Percentiles rank a stretch among this genome's conserved stretches.
These are phyloP conservation scores for Pseudoperonospora humuli DNA, from an alignment of 352 stramenopile species.

Conservation along the genomic window DNA sequence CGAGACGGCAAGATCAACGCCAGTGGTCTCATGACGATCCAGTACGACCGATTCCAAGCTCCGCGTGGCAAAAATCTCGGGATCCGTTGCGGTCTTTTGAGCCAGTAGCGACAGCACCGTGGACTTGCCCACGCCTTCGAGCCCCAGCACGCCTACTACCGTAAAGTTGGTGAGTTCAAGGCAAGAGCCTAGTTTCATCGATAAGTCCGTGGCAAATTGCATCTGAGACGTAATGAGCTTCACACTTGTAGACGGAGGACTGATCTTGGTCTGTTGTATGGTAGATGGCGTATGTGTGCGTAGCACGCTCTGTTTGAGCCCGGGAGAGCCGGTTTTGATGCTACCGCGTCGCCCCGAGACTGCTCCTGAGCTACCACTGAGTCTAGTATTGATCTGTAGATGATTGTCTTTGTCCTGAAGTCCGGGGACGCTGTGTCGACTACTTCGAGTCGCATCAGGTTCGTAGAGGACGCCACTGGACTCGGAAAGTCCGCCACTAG, in stretches of 20 bases:
- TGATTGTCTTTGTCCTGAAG: slow-evolving; percentile 10
- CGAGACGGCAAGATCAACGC: slow-evolving; percentile 51
- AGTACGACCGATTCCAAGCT: slow-evolving; percentile 30
- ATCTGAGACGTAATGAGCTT: slow-evolving; percentile 55
- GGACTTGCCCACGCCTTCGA: slow-evolving; percentile 69
- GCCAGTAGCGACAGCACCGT: slow-evolving; percentile 57
- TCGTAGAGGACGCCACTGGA: slow-evolving; percentile 21
- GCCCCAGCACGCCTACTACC: slow-evolving; percentile 54
- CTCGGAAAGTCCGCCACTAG: slow-evolving; percentile 9
- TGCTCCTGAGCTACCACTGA: background rate
- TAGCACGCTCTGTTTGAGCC: background rate
- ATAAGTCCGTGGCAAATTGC: slow-evolving; percentile 59
- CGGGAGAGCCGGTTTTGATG: slow-evolving; percentile 1
- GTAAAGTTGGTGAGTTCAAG: slow-evolving; percentile 63
- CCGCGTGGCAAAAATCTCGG: slow-evolving; percentile 29
- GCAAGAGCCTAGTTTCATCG: slow-evolving; percentile 38
- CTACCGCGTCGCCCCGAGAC: slow-evolving; percentile 7
- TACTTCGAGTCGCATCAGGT: slow-evolving; percentile 7
- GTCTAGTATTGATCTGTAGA: slow-evolving; percentile 15
- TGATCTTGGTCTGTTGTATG: slow-evolving; percentile 11
- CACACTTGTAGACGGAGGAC: slow-evolving; percentile 25
- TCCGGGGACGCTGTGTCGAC: slow-evolving; percentile 1
- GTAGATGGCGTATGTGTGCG: slow-evolving; percentile 7
- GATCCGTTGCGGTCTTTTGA: background rate
- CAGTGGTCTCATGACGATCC: slow-evolving; percentile 35